phyloP scores from a whole-genome alignment of 345 rosid genomes.

The Citrus inodora region DNA sequence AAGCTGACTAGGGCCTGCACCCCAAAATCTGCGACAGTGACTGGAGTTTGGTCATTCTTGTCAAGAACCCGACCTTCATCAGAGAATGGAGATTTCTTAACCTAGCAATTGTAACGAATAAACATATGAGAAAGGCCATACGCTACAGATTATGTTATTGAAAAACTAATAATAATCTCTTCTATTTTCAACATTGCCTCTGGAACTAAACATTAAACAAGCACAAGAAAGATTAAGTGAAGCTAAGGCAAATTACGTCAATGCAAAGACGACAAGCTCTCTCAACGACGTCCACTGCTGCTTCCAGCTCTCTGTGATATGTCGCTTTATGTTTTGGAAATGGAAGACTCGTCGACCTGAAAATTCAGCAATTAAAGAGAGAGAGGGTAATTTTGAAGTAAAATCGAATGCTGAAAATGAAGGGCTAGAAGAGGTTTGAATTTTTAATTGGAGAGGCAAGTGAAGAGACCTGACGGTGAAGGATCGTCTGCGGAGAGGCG shows the following conservation, averaged over 20 bases:
- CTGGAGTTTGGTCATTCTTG: slow-evolving; percentile 81
- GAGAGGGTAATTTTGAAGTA: not conserved
- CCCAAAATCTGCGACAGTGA: slow-evolving; percentile 87
- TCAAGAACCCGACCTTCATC: slow-evolving; percentile 49
- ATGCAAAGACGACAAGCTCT: slow-evolving; percentile 82
- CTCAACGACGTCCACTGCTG: slow-evolving; percentile 66
- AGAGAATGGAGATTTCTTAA: slow-evolving; percentile 44
- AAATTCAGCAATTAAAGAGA: not conserved
- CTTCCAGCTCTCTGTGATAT: slow-evolving; percentile 68
- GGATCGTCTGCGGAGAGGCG: slow-evolving; percentile 26
- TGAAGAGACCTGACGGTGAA: slow-evolving; percentile 41
- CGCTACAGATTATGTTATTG: not conserved
- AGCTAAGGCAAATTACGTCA: slow-evolving; percentile 36
- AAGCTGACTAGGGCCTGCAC: slow-evolving; percentile 89
- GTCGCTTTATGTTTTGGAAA: slow-evolving; percentile 54
- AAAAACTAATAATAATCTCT: not conserved
- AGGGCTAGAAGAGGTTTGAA: not conserved
- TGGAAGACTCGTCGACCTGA: slow-evolving; percentile 62
- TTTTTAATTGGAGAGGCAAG: slow-evolving; percentile 10
- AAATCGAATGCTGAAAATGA: not conserved
- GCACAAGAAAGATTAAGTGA: not conserved
- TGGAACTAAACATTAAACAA: slow-evolving; percentile 6
- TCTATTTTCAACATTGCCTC: not conserved
- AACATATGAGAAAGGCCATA: not conserved
- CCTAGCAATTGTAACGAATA: slow-evolving; percentile 26